phyloP scores from a whole-genome alignment of 179 eudicot species.

The Heliamphora pulchella region DNA sequence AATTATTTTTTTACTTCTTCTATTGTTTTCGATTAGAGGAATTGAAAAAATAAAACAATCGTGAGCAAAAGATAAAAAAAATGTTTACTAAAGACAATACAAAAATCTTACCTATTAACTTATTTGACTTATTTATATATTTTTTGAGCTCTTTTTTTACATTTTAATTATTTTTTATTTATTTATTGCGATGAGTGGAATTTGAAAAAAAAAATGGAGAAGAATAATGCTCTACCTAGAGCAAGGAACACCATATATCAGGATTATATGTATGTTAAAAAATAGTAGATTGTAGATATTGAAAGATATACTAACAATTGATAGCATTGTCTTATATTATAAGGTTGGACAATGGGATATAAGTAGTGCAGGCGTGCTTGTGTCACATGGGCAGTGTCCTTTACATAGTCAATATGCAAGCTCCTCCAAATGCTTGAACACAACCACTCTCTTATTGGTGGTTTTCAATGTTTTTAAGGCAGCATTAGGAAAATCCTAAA shows the following conservation, averaged over 20 bases:
- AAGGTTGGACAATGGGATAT: constrained; percentile 12
- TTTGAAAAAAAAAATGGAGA: background rate
- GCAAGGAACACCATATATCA: background rate
- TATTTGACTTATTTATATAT: no score
- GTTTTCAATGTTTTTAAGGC: constrained; percentile 17
- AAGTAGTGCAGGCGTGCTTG: constrained; percentile 20
- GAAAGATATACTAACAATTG: no score
- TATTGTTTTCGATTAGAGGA: no score
- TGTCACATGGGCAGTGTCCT: constrained; percentile 29
- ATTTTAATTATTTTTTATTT: background rate
- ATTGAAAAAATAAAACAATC: no score
- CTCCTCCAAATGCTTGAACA: constrained; percentile 13
- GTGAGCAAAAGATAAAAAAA: no score
- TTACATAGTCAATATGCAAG: constrained; percentile 7
- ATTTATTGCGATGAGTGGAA: background rate
- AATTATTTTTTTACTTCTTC: no score
- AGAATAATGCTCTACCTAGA: background rate
- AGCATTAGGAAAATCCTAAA: background rate
- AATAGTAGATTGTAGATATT: background rate
- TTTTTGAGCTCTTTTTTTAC: no score
- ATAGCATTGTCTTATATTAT: background rate
- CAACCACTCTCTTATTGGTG: constrained; percentile 8
- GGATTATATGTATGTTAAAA: no score
- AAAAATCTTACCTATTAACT: no score
- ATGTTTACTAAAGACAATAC: no score